Evolutionary conservation across 2,329 filamentous ascomycete genomes (phyloP).

Genomic region (Lecanicillium sp.): DNA sequence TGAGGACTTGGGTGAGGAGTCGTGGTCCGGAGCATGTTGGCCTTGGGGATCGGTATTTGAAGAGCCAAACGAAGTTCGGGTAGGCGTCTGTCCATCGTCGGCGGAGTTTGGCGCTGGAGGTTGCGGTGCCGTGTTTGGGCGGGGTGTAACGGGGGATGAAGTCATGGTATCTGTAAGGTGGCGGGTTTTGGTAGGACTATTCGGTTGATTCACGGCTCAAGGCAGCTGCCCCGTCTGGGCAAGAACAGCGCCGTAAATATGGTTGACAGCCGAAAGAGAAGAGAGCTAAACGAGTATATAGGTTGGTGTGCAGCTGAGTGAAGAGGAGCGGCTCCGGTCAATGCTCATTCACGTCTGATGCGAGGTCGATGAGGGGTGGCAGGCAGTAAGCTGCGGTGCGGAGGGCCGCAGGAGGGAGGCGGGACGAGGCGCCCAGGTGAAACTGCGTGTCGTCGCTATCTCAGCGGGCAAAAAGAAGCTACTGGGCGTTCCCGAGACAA

Average conservation of each 20-base stretch:
- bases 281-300: no score
- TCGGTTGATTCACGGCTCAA: conserved; percentile 39
- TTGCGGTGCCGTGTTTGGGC: conserved; percentile 27
- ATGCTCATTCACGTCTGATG: no score
- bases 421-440: no score
- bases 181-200: conserved; percentile 11
- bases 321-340: no score
- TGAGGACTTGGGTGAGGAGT: conserved; percentile 45
- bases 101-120: conserved; percentile 17
- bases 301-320: no score
- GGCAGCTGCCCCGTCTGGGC: conserved; percentile 34
- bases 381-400: conserved; percentile 3
- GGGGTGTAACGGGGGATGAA: conserved; percentile 26
- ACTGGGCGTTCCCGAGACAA: no score
- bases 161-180: conserved; percentile 25
- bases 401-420: background rate
- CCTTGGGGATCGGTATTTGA: conserved; percentile 31
- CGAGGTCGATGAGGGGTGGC: no score
- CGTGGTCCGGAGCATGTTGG: background rate
- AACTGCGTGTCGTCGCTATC: no score
- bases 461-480: no score
- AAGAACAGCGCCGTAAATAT: no score
- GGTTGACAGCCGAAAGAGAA: no score
- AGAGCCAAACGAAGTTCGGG: conserved; percentile 45
- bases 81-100: conserved; percentile 40